Evolutionary conservation across 192 early-diverging fungal species (phyloP).

Genomic region (Geranomyces michiganensis): DNA sequence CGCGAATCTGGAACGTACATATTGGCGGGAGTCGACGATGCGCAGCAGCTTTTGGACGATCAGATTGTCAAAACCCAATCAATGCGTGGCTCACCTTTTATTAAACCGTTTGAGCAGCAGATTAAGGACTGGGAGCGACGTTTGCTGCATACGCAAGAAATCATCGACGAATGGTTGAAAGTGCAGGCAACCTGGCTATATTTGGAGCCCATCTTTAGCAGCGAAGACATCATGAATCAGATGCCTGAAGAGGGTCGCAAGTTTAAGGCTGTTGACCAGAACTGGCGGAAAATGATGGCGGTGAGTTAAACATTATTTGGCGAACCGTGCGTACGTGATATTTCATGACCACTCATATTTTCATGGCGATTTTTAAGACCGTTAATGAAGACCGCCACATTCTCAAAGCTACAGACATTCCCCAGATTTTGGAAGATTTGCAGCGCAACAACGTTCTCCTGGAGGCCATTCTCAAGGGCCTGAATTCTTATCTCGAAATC

Average conservation of each 20-base stretch:
- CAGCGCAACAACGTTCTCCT: conserved; percentile 56
- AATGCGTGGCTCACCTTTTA: conserved; percentile 69
- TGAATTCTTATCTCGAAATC: conserved; percentile 64
- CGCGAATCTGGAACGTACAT: conserved; percentile 65
- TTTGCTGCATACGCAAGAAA: conserved; percentile 61
- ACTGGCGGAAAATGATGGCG: conserved; percentile 63
- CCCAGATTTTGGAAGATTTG: conserved; percentile 61
- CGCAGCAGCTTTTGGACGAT: conserved; percentile 66
- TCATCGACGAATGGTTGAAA: conserved; percentile 68
- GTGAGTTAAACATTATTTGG: conserved; percentile 26
- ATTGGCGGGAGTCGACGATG: conserved; percentile 59
- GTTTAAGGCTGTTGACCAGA: conserved; percentile 62
- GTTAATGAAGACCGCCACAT: conserved; percentile 59
- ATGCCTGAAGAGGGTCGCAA: conserved; percentile 69
- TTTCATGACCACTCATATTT: background rate
- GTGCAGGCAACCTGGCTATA: conserved; percentile 71
- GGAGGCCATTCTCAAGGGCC: conserved; percentile 64
- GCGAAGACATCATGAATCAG: conserved; percentile 72
- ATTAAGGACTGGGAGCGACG: conserved; percentile 66
- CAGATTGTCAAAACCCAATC: conserved; percentile 72
- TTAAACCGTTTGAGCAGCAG: conserved; percentile 66
- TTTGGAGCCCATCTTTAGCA: conserved; percentile 65
- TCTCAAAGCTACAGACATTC: conserved; percentile 60
- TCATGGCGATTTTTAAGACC: conserved; percentile 30
- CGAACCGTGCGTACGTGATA: background rate